A percentile compares a stretch with the other conserved stretches of the same genome.
phyloP scores from a whole-genome alignment of 176 grass and related monocot species.

The Coix lacrymajobi region DNA sequence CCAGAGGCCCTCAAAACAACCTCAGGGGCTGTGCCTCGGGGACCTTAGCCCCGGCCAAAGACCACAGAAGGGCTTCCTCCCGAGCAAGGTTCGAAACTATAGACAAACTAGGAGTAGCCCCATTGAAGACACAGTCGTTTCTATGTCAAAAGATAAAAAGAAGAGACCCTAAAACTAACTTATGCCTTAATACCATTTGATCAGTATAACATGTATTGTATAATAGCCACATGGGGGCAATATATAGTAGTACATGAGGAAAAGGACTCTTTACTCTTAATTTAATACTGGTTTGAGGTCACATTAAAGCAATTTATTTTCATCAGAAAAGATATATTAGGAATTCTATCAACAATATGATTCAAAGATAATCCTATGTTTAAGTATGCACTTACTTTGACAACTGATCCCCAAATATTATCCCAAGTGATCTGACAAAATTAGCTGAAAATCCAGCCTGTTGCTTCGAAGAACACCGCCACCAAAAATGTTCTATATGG shows the following conservation, averaged over 20 bases:
- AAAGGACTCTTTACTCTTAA: background rate
- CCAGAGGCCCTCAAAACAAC: too few species aligned
- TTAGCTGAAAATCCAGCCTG: background rate
- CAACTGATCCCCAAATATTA: background rate
- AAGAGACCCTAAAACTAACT: background rate
- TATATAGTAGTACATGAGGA: background rate
- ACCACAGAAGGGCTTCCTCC: too few species aligned
- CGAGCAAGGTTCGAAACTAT: too few species aligned
- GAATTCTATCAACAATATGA: background rate
- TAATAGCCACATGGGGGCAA: background rate
- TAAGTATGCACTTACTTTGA: background rate
- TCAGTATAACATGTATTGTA: background rate
- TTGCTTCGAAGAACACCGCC: background rate
- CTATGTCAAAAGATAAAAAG: too few species aligned
- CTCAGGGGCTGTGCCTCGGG: too few species aligned
- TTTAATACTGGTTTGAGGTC: background rate
- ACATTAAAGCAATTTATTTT: background rate
- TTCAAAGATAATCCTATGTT: background rate
- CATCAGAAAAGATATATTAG: background rate
- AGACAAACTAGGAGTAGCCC: too few species aligned
- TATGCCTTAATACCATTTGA: background rate
- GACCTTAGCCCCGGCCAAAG: too few species aligned
- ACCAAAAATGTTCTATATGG: background rate
- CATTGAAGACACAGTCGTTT: too few species aligned
- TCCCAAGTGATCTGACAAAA: background rate